phyloP scores from a whole-genome alignment of 768 basidiomycete genomes.

The Dioszegia crocea region DNA sequence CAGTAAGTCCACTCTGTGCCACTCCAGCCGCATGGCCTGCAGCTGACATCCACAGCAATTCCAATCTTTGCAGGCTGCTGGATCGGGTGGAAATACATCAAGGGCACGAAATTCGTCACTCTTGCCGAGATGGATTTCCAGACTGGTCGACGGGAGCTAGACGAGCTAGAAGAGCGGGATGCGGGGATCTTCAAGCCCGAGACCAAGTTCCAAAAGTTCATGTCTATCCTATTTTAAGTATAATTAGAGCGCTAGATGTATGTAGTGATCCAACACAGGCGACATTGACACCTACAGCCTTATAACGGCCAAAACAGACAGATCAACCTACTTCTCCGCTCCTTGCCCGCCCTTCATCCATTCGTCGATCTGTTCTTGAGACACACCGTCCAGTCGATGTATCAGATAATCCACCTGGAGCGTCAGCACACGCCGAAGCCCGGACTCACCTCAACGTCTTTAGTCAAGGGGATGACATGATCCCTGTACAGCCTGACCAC shows the following conservation, averaged over 20 bases:
- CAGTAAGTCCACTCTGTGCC: conserved; percentile 24
- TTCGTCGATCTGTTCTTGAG: conserved; percentile 70
- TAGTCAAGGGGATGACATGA: conserved; percentile 94
- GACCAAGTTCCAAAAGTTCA: conserved; percentile 30
- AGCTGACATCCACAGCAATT: conserved; percentile 26
- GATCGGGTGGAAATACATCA: conserved; percentile 49
- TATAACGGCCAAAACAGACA: no score
- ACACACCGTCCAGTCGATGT: conserved; percentile 76
- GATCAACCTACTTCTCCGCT: conserved; percentile 51
- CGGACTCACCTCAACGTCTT: conserved; percentile 83
- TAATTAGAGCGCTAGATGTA: conserved; percentile 52
- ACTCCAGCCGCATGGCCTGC: not conserved
- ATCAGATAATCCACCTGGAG: conserved; percentile 90
- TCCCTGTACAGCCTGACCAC: conserved; percentile 91
- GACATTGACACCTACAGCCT: no score
- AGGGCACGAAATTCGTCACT: conserved; percentile 40
- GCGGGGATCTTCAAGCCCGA: conserved; percentile 29
- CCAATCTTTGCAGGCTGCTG: conserved; percentile 48
- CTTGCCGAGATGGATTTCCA: conserved; percentile 49
- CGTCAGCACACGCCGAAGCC: not conserved
- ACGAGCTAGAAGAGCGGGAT: conserved; percentile 45
- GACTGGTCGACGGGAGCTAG: conserved; percentile 45
- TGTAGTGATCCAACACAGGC: conserved; percentile 50
- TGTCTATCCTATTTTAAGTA: conserved; percentile 26
- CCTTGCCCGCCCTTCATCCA: conserved; percentile 51